Evolutionary conservation across 371 early-diverging fungal genomes (phyloP).

Genomic region (Apophysomyces trapeziformis): DNA sequence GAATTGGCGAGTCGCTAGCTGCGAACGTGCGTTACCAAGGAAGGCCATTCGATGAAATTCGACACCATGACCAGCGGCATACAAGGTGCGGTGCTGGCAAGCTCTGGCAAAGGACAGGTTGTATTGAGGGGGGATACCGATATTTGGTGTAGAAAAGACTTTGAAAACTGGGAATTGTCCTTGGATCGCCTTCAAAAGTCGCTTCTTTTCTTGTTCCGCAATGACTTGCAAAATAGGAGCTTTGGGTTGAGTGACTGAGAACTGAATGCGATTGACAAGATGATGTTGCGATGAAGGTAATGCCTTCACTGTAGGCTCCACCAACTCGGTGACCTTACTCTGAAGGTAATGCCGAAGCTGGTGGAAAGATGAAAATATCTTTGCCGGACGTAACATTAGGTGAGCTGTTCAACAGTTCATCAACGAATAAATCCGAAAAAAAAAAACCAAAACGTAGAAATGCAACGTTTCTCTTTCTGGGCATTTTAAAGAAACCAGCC

Average conservation of each 20-base stretch:
- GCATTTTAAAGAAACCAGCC: too few species aligned
- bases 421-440: too few species aligned
- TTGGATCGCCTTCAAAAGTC: slow-evolving; percentile 20
- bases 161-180: slow-evolving; percentile 28
- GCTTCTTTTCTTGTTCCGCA: slow-evolving; percentile 14
- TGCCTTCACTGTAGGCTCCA: slow-evolving; percentile 13
- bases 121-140: slow-evolving; percentile 9
- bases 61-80: slow-evolving; percentile 7
- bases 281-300: slow-evolving; percentile 16
- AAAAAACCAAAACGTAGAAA: too few species aligned
- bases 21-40: slow-evolving; percentile 20
- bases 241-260: slow-evolving; percentile 14
- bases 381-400: slow-evolving; percentile 27
- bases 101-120: slow-evolving; percentile 20
- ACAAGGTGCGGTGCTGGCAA: slow-evolving; percentile 2
- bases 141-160: slow-evolving; percentile 22
- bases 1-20: slow-evolving; percentile 17
- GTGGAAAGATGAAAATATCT: slow-evolving; percentile 26
- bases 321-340: slow-evolving; percentile 27
- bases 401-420: neutral
- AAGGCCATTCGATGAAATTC: slow-evolving; percentile 18
- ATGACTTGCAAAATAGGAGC: slow-evolving; percentile 17
- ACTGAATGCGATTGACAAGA: neutral
- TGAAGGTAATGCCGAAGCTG: slow-evolving; percentile 30
- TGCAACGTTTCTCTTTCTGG: too few species aligned